Base-by-base conservation (phyloP, 2,329 filamentous ascomycete genomes). In the Nemania diffusa region DNA sequence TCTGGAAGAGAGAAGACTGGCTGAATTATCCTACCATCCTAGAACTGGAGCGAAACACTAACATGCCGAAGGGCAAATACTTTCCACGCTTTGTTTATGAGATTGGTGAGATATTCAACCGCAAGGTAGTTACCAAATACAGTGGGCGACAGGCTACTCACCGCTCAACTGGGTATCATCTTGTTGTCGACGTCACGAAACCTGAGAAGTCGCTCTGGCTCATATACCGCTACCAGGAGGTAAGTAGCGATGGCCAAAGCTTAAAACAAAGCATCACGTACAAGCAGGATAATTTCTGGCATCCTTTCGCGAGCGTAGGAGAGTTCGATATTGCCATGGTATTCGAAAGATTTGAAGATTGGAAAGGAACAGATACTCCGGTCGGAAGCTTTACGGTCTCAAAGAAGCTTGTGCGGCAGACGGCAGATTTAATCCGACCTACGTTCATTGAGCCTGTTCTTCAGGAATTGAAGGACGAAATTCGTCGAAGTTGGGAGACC, bases 151-250 rank as follows among this genome's bases (percentile, higher is more conserved):
- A 72, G 27, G 57, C 62, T 6, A 71, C 69, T 48, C 70, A 72
- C 44, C 69, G 66, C 13, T 72, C 70, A 48, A 72, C 69, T 1
- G 70, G 70, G 5, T 72, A 68, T 42, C 70, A 72, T 48, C 65
- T 72, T 13, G 70, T 70, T 5, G 69, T 72, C 15, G 70, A 72
- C 42, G 58, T 72, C 24, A 68, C 65, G 24, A 69, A 64, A 32
- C 67, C 69, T 2, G 65, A 71, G 55, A 72, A 71, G 20, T 67
- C 70, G 53, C 69, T 72, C 29, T 72, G 70, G 70, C 58, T 72
- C 20, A 50, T 72, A 26, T 71, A 72, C 60, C 67, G 69, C 20
- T 71, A 72, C 40, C 56, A 64, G 24, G 70, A 72, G 62, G 52
- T 62, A 29, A 42, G 52, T 32, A 34, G 51, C 26, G 67, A 69